Evolutionary conservation across 257 asterid species (phyloP).

Genomic region (Salvia hispanica): DNA sequence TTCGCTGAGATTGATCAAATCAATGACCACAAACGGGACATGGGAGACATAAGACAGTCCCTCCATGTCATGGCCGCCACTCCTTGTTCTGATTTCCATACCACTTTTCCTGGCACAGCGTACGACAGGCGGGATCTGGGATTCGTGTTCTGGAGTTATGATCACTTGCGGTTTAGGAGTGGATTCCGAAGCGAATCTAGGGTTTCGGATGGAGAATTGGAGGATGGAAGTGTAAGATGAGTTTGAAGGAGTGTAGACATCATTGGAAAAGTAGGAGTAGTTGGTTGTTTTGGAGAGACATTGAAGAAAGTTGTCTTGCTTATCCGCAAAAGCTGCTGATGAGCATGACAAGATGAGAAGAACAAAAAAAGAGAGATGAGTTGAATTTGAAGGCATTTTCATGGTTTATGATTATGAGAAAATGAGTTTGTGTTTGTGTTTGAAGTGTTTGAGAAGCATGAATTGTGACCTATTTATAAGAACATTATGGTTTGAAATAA

Average conservation of each 20-base stretch:
- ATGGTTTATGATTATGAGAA: background rate
- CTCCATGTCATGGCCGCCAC: constrained; percentile 49
- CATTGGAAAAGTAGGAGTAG: constrained; percentile 8
- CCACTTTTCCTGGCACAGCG: constrained; percentile 28
- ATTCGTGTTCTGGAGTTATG: constrained; percentile 33
- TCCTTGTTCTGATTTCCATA: constrained; percentile 35
- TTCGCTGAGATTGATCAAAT: constrained; percentile 32
- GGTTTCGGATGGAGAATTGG: constrained; percentile 24
- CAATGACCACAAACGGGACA: constrained; percentile 35
- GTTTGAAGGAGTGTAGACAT: constrained; percentile 25
- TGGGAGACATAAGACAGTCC: constrained; percentile 33
- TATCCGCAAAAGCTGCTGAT: background rate
- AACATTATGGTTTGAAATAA: too few species aligned
- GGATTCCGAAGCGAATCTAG: constrained; percentile 10
- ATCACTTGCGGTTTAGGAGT: constrained; percentile 36
- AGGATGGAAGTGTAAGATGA: constrained; percentile 28
- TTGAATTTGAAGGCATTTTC: background rate
- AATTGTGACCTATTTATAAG: too few species aligned
- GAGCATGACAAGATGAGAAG: background rate
- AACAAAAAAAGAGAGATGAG: background rate
- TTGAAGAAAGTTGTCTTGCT: background rate
- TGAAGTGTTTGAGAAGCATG: too few species aligned
- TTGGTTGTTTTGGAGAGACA: background rate
- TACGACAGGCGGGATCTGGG: constrained; percentile 31
- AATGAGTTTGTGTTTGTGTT: too few species aligned